Percentiles rank a stretch among this genome's conserved stretches.
Evolutionary conservation across 1,139 yeast species (phyloP).

Genomic region (Candida sanyaensis): DNA sequence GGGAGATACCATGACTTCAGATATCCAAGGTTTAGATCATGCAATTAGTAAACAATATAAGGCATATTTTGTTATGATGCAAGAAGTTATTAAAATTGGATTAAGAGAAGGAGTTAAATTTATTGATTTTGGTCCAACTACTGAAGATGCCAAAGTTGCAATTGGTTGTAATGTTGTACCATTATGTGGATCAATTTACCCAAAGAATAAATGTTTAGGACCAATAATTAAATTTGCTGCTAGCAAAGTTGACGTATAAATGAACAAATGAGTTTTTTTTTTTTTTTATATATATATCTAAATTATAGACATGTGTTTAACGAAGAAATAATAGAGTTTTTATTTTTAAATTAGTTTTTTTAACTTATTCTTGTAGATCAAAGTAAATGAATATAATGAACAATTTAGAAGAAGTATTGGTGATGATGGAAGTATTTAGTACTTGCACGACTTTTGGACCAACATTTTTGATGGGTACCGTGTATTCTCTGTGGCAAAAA

Average conservation of each 20-base stretch:
- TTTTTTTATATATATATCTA: too few relatives aligned
- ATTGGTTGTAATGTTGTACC: conserved; percentile 42
- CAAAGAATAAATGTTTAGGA: conserved; percentile 18
- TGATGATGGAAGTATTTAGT: too few relatives aligned
- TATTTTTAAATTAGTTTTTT: too few relatives aligned
- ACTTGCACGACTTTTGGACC: too few relatives aligned
- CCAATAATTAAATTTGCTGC: conserved; percentile 23
- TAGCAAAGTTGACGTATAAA: conserved; percentile 20
- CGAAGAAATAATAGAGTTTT: too few relatives aligned
- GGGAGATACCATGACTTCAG: conserved; percentile 48
- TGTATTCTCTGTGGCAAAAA: too few relatives aligned
- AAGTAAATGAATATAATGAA: too few relatives aligned
- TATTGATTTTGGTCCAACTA: conserved; percentile 45
- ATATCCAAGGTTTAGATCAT: conserved; percentile 45
- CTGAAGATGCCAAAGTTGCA: conserved; percentile 40
- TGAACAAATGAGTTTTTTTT: neutral
- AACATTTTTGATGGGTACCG: too few relatives aligned
- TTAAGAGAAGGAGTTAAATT: conserved; percentile 36
- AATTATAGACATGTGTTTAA: neutral
- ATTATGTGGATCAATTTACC: conserved; percentile 29
- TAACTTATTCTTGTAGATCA: too few relatives aligned
- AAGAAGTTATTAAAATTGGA: conserved; percentile 43
- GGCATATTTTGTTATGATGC: conserved; percentile 53
- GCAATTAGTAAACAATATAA: conserved; percentile 39
- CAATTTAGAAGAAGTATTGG: too few relatives aligned